These are phyloP conservation scores for Candida xiaguanensis DNA, from an alignment of 805 yeast genomes.

Conservation along the genomic window DNA sequence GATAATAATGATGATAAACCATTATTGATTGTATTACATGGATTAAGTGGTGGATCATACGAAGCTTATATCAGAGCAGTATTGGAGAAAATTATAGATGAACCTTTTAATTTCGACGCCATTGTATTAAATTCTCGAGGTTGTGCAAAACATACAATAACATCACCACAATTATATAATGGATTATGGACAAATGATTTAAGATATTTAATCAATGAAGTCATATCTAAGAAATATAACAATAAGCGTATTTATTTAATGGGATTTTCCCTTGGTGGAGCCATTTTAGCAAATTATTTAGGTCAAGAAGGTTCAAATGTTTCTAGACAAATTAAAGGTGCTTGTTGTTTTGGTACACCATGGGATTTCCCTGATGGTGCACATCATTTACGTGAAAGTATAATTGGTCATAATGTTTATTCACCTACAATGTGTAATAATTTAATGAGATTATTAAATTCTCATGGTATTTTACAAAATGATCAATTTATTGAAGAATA, in stretches of 20 bases:
- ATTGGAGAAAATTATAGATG: slow-evolving; percentile 38
- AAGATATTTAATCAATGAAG: slow-evolving; percentile 51
- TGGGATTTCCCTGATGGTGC: slow-evolving; percentile 66
- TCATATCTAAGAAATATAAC: slow-evolving; percentile 51
- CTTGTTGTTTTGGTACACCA: slow-evolving; percentile 61
- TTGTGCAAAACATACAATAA: slow-evolving; percentile 68
- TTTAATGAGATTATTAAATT: slow-evolving; percentile 27
- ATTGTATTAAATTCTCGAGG: slow-evolving; percentile 69
- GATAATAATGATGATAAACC: slow-evolving; percentile 45
- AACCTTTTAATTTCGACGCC: slow-evolving; percentile 46
- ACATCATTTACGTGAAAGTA: slow-evolving; percentile 40
- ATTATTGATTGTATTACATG: slow-evolving; percentile 61
- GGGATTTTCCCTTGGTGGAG: slow-evolving; percentile 74
- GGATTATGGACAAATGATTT: slow-evolving; percentile 71
- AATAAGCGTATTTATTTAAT: slow-evolving; percentile 59
- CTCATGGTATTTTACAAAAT: slow-evolving; percentile 25
- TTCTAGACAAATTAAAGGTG: slow-evolving; percentile 50
- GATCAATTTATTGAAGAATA: slow-evolving; percentile 23
- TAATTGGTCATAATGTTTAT: slow-evolving; percentile 35
- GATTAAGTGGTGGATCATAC: slow-evolving; percentile 77
- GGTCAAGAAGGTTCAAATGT: slow-evolving; percentile 58
- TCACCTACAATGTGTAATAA: slow-evolving; percentile 43
- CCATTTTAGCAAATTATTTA: slow-evolving; percentile 60
- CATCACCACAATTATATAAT: slow-evolving; percentile 63
- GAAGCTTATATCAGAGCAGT: slow-evolving; percentile 67